These are phyloP conservation scores for Acanthamoeba lenticulata DNA, from an alignment of 208 protist species.

Conservation along the genomic window DNA sequence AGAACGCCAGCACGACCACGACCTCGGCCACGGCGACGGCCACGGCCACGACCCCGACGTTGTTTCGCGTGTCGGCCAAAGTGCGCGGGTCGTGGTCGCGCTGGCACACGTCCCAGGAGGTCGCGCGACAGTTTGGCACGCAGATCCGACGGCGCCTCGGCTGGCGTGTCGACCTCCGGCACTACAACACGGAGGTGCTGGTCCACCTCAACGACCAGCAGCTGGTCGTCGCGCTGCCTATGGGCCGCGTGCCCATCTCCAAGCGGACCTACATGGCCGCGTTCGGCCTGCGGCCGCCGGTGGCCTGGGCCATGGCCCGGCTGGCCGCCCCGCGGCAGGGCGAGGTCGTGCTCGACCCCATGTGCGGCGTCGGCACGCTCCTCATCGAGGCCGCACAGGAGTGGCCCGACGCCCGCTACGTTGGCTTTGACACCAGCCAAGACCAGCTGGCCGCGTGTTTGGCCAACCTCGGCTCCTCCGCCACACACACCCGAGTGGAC, in stretches of 20 bases:
- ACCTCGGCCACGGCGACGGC: too few relatives aligned
- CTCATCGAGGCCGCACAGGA: conserved; percentile 59
- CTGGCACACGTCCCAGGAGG: background rate
- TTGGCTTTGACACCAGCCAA: conserved; percentile 39
- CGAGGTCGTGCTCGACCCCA: conserved; percentile 61
- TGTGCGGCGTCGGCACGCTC: conserved; percentile 47
- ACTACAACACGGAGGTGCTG: conserved; percentile 55
- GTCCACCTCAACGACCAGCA: conserved; percentile 50
- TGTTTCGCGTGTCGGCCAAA: conserved; percentile 54
- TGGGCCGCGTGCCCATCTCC: conserved; percentile 42
- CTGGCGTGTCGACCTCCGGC: conserved; percentile 45
- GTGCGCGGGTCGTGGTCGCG: conserved; percentile 13
- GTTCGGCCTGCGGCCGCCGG: conserved; percentile 44
- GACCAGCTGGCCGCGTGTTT: background rate
- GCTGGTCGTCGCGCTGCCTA: conserved; percentile 34
- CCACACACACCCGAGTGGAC: background rate
- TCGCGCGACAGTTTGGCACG: conserved; percentile 23
- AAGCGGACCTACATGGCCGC: conserved; percentile 49
- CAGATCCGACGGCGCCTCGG: conserved; percentile 20
- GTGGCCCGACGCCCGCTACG: background rate
- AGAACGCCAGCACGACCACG: too few relatives aligned
- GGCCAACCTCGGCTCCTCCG: background rate
- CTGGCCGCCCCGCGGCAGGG: background rate
- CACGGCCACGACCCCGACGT: too few relatives aligned
- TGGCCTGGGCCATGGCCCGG: conserved; percentile 49